phyloP scores from a whole-genome alignment of 2,329 filamentous ascomycete species.

The Colletotrichum eremochloae region DNA sequence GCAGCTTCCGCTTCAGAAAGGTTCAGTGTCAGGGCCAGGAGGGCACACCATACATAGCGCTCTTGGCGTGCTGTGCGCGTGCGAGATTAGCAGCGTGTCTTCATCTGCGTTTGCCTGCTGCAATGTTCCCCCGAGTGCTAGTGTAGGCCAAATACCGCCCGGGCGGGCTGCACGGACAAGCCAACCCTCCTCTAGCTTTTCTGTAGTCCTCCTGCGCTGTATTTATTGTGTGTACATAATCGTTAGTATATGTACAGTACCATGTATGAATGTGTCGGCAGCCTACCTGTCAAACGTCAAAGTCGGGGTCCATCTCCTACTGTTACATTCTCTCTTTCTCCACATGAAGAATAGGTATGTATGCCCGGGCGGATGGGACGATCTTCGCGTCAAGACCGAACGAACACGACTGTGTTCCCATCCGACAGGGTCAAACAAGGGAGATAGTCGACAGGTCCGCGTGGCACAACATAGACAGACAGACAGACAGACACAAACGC shows the following conservation, averaged over 20 bases:
- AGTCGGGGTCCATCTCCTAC: neutral
- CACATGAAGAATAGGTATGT: neutral
- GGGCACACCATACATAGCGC: neutral
- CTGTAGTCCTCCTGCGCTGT: no score
- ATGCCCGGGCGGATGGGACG: neutral
- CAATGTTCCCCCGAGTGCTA: neutral
- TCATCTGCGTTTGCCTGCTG: neutral
- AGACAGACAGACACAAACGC: neutral
- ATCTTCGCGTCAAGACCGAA: neutral
- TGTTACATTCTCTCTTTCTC: neutral
- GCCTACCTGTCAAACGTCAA: slow-evolving; percentile 16
- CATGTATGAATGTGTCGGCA: neutral
- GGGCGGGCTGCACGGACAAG: neutral
- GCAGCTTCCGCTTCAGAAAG: slow-evolving; percentile 23
- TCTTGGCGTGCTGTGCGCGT: neutral
- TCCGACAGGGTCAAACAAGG: neutral
- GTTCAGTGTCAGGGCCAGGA: slow-evolving; percentile 4
- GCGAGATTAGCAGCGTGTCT: neutral
- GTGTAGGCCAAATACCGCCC: neutral
- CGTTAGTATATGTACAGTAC: neutral
- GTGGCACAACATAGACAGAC: no score
- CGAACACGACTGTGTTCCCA: neutral
- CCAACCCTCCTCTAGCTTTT: no score
- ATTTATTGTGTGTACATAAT: neutral
- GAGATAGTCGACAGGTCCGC: neutral